Evolutionary conservation across 495 filamentous ascomycete genomes (phyloP).

Genomic region (Margaritispora aquatica): DNA sequence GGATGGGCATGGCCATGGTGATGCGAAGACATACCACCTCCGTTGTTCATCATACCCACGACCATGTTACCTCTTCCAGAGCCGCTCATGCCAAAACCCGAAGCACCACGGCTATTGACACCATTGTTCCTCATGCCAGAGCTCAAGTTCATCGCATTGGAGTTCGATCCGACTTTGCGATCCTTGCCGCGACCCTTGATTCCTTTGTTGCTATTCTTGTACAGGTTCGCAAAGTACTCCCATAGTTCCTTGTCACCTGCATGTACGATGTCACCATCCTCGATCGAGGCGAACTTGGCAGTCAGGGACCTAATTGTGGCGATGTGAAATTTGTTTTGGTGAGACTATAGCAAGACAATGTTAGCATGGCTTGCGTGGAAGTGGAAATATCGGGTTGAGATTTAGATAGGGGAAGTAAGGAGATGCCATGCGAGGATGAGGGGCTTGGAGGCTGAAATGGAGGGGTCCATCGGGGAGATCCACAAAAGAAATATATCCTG

Average conservation of each 20-base stretch:
- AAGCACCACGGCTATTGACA: not conserved
- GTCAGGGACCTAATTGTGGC: conserved; percentile 67
- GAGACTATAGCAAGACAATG: conserved; percentile 49
- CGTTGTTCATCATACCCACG: not conserved
- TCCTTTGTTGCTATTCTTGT: conserved; percentile 93
- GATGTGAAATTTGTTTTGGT: conserved; percentile 90
- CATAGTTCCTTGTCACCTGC: conserved; percentile 71
- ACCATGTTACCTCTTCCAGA: conserved; percentile 15
- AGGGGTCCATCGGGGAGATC: conserved; percentile 3
- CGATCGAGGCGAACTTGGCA: conserved; percentile 60
- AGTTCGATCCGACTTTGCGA: conserved; percentile 42
- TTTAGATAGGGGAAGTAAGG: not conserved
- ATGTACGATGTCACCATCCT: conserved; percentile 54
- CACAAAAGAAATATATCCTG: conserved; percentile 4
- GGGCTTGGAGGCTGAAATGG: conserved; percentile 1
- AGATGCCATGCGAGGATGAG: not conserved
- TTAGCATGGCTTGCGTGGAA: not conserved
- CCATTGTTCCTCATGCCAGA: conserved; percentile 6
- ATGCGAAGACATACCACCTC: not conserved
- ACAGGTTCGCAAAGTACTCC: conserved; percentile 79
- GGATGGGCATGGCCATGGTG: not conserved
- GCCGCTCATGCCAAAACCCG: conserved; percentile 10
- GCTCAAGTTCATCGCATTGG: conserved; percentile 5
- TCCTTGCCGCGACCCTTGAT: conserved; percentile 92
- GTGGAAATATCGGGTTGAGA: not conserved